A percentile compares a stretch with the other conserved stretches of the same genome.
These are phyloP conservation scores for Pythium rishiriense DNA, from an alignment of 352 stramenopile genomes.

Conservation along the genomic window DNA sequence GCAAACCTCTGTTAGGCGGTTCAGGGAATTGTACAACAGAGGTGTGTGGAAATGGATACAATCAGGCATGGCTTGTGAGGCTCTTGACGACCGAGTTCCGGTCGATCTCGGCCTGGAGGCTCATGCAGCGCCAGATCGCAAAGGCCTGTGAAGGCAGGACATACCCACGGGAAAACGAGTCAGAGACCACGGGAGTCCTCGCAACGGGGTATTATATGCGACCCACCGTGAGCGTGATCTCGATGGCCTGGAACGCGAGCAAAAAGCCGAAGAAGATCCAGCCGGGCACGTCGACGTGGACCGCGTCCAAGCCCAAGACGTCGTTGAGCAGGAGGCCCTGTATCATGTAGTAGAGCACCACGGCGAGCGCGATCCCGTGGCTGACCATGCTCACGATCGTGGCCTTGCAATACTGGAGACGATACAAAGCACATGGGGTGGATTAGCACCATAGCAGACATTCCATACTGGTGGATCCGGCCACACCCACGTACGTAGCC, in stretches of 20 bases:
- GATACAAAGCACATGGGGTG: slow-evolving; percentile 1
- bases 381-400: slow-evolving; percentile 51
- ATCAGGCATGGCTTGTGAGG: slow-evolving; percentile 34
- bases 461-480: background rate
- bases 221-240: slow-evolving; percentile 65
- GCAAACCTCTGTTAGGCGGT: slow-evolving; percentile 7
- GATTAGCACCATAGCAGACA: background rate
- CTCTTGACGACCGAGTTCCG: slow-evolving; percentile 65
- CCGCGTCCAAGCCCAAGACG: slow-evolving; percentile 32
- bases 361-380: slow-evolving; percentile 57
- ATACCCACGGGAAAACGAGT: too few species aligned
- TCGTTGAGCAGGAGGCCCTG: slow-evolving; percentile 58
- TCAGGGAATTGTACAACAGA: background rate
- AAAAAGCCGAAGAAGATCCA: slow-evolving; percentile 68
- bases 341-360: slow-evolving; percentile 60
- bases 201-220: background rate
- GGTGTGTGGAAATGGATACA: slow-evolving; percentile 6
- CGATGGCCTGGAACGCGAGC: slow-evolving; percentile 47
- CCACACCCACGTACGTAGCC: slow-evolving; percentile 23
- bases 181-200: background rate
- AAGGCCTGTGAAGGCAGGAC: slow-evolving; percentile 40
- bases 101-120: slow-evolving; percentile 69
- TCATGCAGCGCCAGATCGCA: slow-evolving; percentile 49
- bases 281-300: slow-evolving; percentile 32
- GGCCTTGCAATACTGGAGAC: slow-evolving; percentile 56